A percentile compares a stretch with the other conserved stretches of the same genome.
These are phyloP conservation scores for Waltergamsia citrina DNA, from an alignment of 2,329 filamentous ascomycete species.

Conservation along the genomic window DNA sequence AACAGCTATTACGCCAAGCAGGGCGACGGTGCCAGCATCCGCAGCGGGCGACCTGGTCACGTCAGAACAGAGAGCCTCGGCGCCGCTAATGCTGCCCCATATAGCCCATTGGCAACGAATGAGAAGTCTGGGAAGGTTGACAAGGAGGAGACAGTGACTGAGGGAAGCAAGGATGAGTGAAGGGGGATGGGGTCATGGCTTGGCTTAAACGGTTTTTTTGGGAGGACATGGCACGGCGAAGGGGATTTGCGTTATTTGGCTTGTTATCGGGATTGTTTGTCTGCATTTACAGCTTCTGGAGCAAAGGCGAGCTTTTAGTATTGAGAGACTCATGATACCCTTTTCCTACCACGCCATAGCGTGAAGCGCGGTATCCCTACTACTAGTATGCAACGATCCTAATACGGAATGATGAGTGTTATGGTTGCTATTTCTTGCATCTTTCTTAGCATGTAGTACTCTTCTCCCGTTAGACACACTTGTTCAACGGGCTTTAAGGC, in stretches of 20 bases:
- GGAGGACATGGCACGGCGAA: too few species aligned
- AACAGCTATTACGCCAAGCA: conserved; percentile 70
- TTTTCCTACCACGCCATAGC: too few species aligned
- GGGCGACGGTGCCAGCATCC: conserved; percentile 66
- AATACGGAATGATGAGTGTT: too few species aligned
- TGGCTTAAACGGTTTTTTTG: too few species aligned
- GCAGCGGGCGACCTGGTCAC: conserved; percentile 70
- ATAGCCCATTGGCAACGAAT: conserved; percentile 47
- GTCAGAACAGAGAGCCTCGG: conserved; percentile 72
- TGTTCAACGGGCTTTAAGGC: too few species aligned
- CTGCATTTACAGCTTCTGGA: too few species aligned
- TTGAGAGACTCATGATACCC: background rate
- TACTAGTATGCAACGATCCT: too few species aligned
- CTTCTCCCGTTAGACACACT: too few species aligned
- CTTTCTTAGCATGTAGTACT: too few species aligned
- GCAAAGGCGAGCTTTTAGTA: too few species aligned
- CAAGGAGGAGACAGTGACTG: conserved; percentile 6
- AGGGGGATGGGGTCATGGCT: background rate
- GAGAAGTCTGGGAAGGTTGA: conserved; percentile 21
- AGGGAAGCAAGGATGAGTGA: background rate
- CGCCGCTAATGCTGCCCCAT: conserved; percentile 54
- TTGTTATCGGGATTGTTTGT: background rate
- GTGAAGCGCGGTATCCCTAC: background rate
- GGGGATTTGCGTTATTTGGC: conserved; percentile 1
- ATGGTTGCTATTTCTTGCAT: too few species aligned